phyloP scores from a whole-genome alignment of 371 early-diverging fungal species.

The Zopfochytrium polystomum region DNA sequence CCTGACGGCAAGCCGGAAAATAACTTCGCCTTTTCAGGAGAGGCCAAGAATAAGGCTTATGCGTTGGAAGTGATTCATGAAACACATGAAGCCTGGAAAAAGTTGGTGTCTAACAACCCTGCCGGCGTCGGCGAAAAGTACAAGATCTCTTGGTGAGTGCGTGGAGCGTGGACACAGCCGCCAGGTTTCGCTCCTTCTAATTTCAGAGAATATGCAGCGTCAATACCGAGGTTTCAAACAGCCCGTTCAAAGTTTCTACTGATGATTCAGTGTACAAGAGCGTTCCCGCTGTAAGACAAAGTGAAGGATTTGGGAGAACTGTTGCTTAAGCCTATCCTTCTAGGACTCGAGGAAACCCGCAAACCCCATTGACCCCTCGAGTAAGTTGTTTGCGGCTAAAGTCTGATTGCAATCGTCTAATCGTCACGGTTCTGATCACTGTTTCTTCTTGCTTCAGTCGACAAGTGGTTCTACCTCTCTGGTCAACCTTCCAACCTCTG shows the following conservation, averaged over 20 bases:
- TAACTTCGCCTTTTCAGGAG: slow-evolving; percentile 94
- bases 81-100: slow-evolving; percentile 94
- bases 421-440: too few relatives aligned
- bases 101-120: slow-evolving; percentile 66
- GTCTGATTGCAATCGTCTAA: too few relatives aligned
- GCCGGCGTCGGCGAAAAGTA: slow-evolving; percentile 63
- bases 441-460: too few relatives aligned
- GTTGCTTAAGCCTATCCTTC: too few relatives aligned
- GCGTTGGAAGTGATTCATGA: slow-evolving; percentile 90
- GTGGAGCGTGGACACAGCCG: too few relatives aligned
- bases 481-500: slow-evolving; percentile 45
- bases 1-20: slow-evolving; percentile 99
- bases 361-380: slow-evolving; percentile 50
- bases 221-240: slow-evolving; percentile 70
- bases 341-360: slow-evolving; percentile 43
- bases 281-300: slow-evolving; percentile 73
- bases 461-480: slow-evolving; percentile 96
- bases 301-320: slow-evolving; percentile 31
- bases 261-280: slow-evolving; percentile 56
- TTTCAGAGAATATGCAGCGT: slow-evolving; percentile 40
- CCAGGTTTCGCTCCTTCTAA: slow-evolving; percentile 6
- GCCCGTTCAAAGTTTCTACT: slow-evolving; percentile 64
- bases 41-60: slow-evolving; percentile 71
- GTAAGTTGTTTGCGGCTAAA: too few relatives aligned
- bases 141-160: slow-evolving; percentile 67